Base-by-base conservation (phyloP, 257 asterid species). In the Fraxinus excelsior region DNA sequence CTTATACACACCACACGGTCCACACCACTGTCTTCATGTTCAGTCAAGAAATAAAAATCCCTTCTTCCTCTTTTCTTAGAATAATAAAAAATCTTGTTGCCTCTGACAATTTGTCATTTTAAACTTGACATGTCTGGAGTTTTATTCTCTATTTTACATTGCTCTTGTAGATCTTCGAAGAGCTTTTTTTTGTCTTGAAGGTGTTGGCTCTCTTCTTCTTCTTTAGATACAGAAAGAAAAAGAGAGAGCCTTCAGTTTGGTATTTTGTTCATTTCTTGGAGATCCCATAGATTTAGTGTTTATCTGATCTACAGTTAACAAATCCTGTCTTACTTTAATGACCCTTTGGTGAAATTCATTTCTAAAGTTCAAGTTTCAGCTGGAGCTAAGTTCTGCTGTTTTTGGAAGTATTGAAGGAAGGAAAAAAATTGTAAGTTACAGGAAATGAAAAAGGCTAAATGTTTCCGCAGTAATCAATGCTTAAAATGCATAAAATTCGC, bases 131-230 rank as follows among this genome's bases (percentile, higher is more conserved):
- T 12, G 35, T 62, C 68, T 56, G n/a, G 26, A 56, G 65, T 1
- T n/a, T 56, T n/a, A 56, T 7, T 5, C n/a, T 56, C 65, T 56
- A 3, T n/a, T n/a, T n/a, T n/a, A 5, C 58, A 46, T 56, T 56
- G 25, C 65, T 18, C 65, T 25, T 7, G 18, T 26, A 10, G 35
- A 62, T 62, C 68, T 62, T 62, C 68, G 6, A 62, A 25, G 68
- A 62, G 19, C 68, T n/a, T 11, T 62, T 31, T 62, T 62, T 62
- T 26, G 18, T 71, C 62, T n/a, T 8, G 37, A 46, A 37, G 67
- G 77, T 46, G 5, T 70, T 51, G 67, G 7, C 81, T 80, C 79
- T 78, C 77, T 73, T 71, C 73, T 38, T 72, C 82, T 67, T 78
- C 69, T 23, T 67, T 34, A 75, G 53, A 66, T 78, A 31, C 72